Evolutionary conservation across 2,329 filamentous ascomycete genomes (phyloP), one percentile per base, ranked within the genome.

Genomic region (Lachnellula hyalina): DNA sequence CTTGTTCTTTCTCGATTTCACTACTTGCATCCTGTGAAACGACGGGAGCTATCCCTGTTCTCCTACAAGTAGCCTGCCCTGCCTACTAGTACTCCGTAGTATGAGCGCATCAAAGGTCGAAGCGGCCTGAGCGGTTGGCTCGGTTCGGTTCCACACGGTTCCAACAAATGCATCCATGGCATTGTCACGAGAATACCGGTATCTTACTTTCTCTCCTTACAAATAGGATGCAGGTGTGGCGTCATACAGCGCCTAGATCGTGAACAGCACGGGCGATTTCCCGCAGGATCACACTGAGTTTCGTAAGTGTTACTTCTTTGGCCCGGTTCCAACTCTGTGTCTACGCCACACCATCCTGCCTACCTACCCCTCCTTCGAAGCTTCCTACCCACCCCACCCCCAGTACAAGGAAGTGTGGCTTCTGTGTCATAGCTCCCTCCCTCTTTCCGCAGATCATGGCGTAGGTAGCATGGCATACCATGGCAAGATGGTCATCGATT

Each of bases 351-450:
- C 12, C 28, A n/a, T 17, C 45, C 46, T 32, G 28, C 45, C 48
- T 42, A n/a, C 40, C 41, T 32, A 8, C 28, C 28, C 28, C 28
- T 32, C 28, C 8, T 8, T 32, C 28, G 2, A 32, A 32, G 28
- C 36, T 38, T n/a, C 23, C 23, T 56, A 40, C 50, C 40, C 23
- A 42, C 9, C n/a, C 35, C 35, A 36, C 25, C 28, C 14, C 32
- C 15, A 17, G 32, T 17, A 19, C 48, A n/a, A 28, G 17, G 6
- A 40, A 41, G 23, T n/a, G 21, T 34, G 9, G 36, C 32, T 44
- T 42, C 48, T 25, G 53, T 55, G 53, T 55, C 53, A 55, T 55
- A 44, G 53, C 49, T 55, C 28, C 53, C 32, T 15, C 14, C 28
- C 23, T 46, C 15, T 28, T 28, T 7, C 38, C 3, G 25, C 4